Evolutionary conservation across 2,329 filamentous ascomycete genomes (phyloP).

Genomic region (Xylariaceae sp.): DNA sequence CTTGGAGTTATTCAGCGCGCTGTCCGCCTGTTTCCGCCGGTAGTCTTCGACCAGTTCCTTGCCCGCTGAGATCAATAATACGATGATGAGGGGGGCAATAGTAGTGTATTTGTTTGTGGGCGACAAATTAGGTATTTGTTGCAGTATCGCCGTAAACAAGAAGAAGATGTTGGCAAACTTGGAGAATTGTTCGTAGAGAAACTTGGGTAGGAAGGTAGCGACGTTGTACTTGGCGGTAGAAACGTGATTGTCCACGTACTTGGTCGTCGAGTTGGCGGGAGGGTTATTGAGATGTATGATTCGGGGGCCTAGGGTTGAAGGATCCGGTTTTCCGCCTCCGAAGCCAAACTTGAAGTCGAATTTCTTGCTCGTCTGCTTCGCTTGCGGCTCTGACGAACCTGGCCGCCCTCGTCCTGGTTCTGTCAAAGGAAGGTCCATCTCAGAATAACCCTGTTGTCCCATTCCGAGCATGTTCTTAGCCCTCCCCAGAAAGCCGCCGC

Average conservation of each 20-base stretch:
- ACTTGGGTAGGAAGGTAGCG: conserved; percentile 91
- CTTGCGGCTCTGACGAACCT: conserved; percentile 26
- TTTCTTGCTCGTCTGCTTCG: conserved; percentile 48
- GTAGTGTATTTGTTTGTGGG: conserved; percentile 96
- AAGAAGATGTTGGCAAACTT: conserved; percentile 99
- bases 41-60: conserved; percentile 96
- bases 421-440: conserved; percentile 96
- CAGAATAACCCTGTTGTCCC: conserved; percentile 75
- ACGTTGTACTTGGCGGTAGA: conserved; percentile 97
- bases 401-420: conserved; percentile 54
- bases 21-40: conserved; percentile 82
- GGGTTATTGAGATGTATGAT: conserved; percentile 96
- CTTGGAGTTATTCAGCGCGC: conserved; percentile 80
- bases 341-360: conserved; percentile 92
- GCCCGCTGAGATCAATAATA: conserved; percentile 87
- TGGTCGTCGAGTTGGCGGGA: conserved; percentile 82
- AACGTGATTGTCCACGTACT: conserved; percentile 94
- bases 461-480: conserved; percentile 91
- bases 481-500: conserved; percentile 79
- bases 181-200: conserved; percentile 96
- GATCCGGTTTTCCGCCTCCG: conserved; percentile 77
- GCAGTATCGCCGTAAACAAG: conserved; percentile 89
- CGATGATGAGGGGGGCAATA: conserved; percentile 86
- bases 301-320: conserved; percentile 83
- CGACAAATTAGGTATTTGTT: conserved; percentile 92